Conservation (phyloP, 495 filamentous ascomycete species). For the Corynascus novoguineensis region DNA sequence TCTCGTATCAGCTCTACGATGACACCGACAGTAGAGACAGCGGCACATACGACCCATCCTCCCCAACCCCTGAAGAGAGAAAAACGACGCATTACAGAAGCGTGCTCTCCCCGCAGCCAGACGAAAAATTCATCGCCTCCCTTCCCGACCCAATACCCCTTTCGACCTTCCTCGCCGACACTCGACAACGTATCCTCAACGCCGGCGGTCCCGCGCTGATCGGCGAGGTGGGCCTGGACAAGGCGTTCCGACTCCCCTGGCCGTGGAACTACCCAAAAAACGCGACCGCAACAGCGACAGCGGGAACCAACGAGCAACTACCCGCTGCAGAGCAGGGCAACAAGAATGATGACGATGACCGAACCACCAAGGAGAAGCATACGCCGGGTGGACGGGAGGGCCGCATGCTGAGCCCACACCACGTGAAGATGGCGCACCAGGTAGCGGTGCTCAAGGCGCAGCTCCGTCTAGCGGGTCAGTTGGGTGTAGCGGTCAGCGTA, state of each 20-base stretch:
- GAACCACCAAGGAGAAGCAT: constrained; percentile 38
- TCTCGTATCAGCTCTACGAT: constrained; percentile 80
- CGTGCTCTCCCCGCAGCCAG: constrained; percentile 52
- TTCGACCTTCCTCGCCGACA: constrained; percentile 59
- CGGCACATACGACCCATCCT: constrained; percentile 34
- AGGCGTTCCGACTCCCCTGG: constrained; percentile 73
- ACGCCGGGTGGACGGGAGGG: constrained; percentile 85
- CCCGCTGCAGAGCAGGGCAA: background rate
- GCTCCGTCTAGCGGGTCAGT: constrained; percentile 75
- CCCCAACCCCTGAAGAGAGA: constrained; percentile 18
- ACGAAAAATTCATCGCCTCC: constrained; percentile 55
- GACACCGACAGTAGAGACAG: constrained; percentile 42
- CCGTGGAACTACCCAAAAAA: constrained; percentile 45
- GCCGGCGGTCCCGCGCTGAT: constrained; percentile 64
- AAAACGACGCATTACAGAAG: constrained; percentile 66
- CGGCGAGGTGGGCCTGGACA: constrained; percentile 87
- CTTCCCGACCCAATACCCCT: constrained; percentile 70
- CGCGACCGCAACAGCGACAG: background rate
- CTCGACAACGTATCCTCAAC: constrained; percentile 53
- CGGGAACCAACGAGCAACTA: no score
- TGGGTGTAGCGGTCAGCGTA: constrained; percentile 74
- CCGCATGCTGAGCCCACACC: constrained; percentile 62
- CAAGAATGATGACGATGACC: background rate
- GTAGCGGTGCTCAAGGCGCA: constrained; percentile 69
- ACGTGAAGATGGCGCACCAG: constrained; percentile 76